phyloP scores from a whole-genome alignment of 1,284 basidiomycete genomes.

The Irpex sp. region DNA sequence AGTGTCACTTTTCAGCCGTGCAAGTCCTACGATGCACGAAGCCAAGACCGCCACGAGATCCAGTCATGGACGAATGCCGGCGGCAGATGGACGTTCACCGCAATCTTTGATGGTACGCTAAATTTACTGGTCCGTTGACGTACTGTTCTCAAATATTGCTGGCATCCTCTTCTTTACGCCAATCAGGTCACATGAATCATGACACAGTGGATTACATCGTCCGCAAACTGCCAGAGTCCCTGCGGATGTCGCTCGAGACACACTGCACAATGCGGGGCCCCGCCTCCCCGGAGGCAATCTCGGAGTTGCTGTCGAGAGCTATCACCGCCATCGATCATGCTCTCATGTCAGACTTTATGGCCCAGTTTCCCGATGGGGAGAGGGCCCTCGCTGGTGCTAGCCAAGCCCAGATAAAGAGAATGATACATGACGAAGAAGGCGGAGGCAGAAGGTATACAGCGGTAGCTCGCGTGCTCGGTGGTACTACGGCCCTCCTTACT shows the following conservation, averaged over 20 bases:
- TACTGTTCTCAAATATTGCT: background rate
- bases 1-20: slow-evolving; percentile 60
- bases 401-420: slow-evolving; percentile 21
- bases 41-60: slow-evolving; percentile 53
- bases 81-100: slow-evolving; percentile 56
- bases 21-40: slow-evolving; percentile 40
- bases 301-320: slow-evolving; percentile 37
- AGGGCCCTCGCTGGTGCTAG: slow-evolving; percentile 20
- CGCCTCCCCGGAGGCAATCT: slow-evolving; percentile 36
- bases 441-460: slow-evolving; percentile 27
- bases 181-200: slow-evolving; percentile 53
- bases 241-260: slow-evolving; percentile 39
- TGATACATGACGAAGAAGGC: slow-evolving; percentile 22
- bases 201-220: slow-evolving; percentile 53
- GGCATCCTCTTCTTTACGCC: background rate
- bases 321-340: slow-evolving; percentile 38
- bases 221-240: slow-evolving; percentile 39
- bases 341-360: slow-evolving; percentile 43
- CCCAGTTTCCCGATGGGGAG: slow-evolving; percentile 38
- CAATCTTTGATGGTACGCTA: slow-evolving; percentile 55
- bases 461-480: slow-evolving; percentile 50
- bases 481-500: slow-evolving; percentile 57
- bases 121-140: background rate
- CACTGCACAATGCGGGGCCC: slow-evolving; percentile 31
- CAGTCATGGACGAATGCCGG: slow-evolving; percentile 52